Evolutionary conservation across 495 filamentous ascomycete species (phyloP), one percentile per base, ranked within the genome.

Genomic region (Neurospora terricola): DNA sequence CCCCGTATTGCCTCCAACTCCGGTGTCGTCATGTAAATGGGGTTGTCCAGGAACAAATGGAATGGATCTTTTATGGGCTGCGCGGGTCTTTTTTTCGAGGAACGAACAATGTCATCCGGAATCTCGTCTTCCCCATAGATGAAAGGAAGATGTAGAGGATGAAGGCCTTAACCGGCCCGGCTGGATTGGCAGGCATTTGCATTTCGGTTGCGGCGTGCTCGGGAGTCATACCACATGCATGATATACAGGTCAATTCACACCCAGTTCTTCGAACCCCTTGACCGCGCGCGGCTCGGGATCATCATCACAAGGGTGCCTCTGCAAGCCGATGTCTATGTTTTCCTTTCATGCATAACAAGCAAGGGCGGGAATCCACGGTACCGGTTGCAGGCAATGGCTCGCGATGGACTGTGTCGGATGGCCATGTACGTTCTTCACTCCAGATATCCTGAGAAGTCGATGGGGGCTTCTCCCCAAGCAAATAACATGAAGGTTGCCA

Each of bases 1-100:
- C 96, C 96, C 84, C 96, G 96, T 97, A 99, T 98, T 86, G 96
- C 96, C 82, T 94, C 91, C 90, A 99, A 98, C 91, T 96, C 96
- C 73, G 96, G 96, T 90, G 96, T 99, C 79, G 96, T 98, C 83
- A 99, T 99, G 95, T 99, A 92, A 97, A 72, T n/a, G 84, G 74
- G 77, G 74, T 71, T 78, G 66, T 73, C 72, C 45, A 45, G 43
- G 43, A 72, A 62, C 43, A 66, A 42, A 66, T 62, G 69, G 69
- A 70, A 72, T 69, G 71, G 72, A 73, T 74, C 62, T 74, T 71
- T 77, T 45, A 71, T 75, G 66, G 75, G 78, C 72, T 74, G 74
- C 74, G 78, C 73, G 71, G 72, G 54, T 66, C 54, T 66, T 66
- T 66, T 66, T 75, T 75, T 79, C 77, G 79, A 77, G 78, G 77